Conservation (phyloP, 139 green algal genomes). For the Pseudopediastrum boryanum region DNA sequence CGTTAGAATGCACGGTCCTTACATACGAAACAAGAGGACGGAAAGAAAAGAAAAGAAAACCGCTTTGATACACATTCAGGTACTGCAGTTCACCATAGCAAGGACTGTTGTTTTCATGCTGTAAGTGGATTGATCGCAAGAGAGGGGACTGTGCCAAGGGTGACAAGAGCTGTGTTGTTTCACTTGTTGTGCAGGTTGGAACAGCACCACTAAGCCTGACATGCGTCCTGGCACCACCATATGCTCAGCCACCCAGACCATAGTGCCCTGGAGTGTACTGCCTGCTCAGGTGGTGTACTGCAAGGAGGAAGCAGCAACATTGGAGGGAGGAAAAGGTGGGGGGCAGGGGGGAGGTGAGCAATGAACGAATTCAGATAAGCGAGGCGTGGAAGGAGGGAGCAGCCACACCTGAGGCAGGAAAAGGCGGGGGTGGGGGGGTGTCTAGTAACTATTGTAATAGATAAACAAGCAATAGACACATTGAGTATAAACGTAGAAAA, state of each 20-base stretch:
- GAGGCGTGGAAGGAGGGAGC: too few relatives aligned
- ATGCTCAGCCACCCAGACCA: constrained; percentile 20
- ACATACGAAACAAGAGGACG: neutral
- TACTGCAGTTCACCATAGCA: neutral
- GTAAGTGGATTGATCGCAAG: too few relatives aligned
- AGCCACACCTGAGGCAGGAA: too few relatives aligned
- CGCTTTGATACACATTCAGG: neutral
- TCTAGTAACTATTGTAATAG: too few relatives aligned
- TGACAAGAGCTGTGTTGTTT: neutral
- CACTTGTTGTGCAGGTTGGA: constrained; percentile 6
- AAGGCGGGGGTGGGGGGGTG: too few relatives aligned
- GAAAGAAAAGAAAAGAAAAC: neutral
- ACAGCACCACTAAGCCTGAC: constrained; percentile 4
- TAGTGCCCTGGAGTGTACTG: constrained; percentile 27
- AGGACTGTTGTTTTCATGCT: neutral
- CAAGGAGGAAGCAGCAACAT: neutral
- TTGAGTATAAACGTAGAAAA: too few relatives aligned
- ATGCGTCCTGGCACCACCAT: constrained; percentile 15
- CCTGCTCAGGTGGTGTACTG: constrained; percentile 13
- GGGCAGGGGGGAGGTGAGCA: too few relatives aligned
- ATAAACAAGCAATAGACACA: too few relatives aligned
- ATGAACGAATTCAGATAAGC: too few relatives aligned
- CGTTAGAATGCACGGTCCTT: too few relatives aligned
- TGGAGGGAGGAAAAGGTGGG: constrained; percentile 1
- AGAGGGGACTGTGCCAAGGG: neutral